Conservation (phyloP, 208 protist genomes). For the Trypanosoma brucei region DNA sequence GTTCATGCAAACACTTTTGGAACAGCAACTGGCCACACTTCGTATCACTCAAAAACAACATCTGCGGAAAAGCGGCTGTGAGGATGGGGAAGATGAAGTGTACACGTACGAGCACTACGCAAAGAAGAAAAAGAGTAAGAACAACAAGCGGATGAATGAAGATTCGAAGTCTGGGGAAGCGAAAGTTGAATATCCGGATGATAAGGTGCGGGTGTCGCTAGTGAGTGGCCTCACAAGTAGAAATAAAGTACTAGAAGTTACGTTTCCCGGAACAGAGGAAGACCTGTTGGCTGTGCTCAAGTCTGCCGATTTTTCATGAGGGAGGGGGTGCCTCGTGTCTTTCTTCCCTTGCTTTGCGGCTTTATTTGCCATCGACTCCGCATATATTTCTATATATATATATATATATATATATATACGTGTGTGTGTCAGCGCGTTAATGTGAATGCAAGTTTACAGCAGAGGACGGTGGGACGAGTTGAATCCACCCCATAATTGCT, state of each 20-base stretch:
- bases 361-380: too few species aligned
- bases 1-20: constrained; percentile 51
- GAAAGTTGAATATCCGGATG: constrained; percentile 1
- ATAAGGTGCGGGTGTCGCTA: constrained; percentile 43
- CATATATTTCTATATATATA: too few species aligned
- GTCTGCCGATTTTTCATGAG: constrained; percentile 20
- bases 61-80: neutral
- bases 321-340: neutral
- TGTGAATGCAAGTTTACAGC: too few species aligned
- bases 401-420: too few species aligned
- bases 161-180: constrained; percentile 1
- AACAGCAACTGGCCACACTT: constrained; percentile 28
- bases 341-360: too few species aligned
- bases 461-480: too few species aligned
- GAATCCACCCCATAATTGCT: too few species aligned
- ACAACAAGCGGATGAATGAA: constrained; percentile 9
- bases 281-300: constrained; percentile 49
- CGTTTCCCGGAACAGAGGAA: constrained; percentile 55
- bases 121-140: constrained; percentile 22
- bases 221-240: constrained; percentile 51
- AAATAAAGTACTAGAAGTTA: constrained; percentile 46
- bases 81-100: neutral
- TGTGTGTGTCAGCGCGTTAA: too few species aligned
- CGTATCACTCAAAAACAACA: neutral
- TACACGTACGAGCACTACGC: neutral